Base-by-base conservation (phyloP, 208 protist genomes). In the Acanthamoeba culbertsoni region DNA sequence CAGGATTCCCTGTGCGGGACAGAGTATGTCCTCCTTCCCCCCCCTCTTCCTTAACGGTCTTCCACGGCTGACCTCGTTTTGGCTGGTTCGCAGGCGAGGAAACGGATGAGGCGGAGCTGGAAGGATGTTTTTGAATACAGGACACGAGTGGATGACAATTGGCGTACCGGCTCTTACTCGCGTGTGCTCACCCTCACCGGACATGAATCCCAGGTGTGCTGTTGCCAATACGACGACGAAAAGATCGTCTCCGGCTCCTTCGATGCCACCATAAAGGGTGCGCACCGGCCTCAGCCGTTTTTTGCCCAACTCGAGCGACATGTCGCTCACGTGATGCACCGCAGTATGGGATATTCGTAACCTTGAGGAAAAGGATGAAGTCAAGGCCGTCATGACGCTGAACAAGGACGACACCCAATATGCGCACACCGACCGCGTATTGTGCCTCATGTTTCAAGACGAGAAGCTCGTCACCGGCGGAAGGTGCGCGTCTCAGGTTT, bases 171-270 rank as follows among this genome's bases (percentile, higher is more conserved):
- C 6, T 68, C 46, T 33, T 90, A 90, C n/a, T 4, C 46, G 33
- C 53, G 82, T 35, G 82, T 90, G 53, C 55, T 33, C 53, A 90
- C 82, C 82, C 23, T 90, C 31, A 43, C 37, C 4, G 82, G 82
- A 16, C 82, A 90, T 53, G 82, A 90, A 31, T 68, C 42, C 51
- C 82, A 90, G 37, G 51, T 90, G 26, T 90, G 65, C 42, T 90
- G 82, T 26, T 10, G 59, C 55, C 82, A 90, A 35, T 90, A 68
- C 26, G 82, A 90, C 37, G 82, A 90, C 23, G 82, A 90, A 31
- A 90, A 90, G 82, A 90, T 90, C 35, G 82, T 90, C 33, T 90
- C 82, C 14, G 82, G 82, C 26, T 90, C 82, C 46, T 45, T 68
- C 37, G 82, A 90, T 35, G 82, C 59, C 23, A 90, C 82, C 16